Base-by-base conservation (phyloP, 1,284 basidiomycete species). In the Stygiomarasmius scandens region DNA sequence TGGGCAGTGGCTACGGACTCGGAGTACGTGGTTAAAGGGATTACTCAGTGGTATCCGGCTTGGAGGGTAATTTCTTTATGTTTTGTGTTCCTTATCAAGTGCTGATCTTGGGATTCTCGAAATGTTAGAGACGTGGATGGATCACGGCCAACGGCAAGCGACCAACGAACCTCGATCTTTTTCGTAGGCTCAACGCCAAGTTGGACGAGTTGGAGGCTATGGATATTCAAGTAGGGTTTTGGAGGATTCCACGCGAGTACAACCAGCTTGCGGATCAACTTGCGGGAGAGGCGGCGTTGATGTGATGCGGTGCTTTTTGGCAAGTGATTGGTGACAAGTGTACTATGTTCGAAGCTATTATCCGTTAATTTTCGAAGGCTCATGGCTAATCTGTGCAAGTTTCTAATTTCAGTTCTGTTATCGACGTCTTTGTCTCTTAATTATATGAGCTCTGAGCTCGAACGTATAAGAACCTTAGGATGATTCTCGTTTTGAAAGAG, bases 111-210 rank as follows among this genome's bases (percentile, higher is more conserved):
- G 29, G n/a, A n/a, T 14, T 41, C 16, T 41, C 8, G 4, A 16
- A 16, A 12, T n/a, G 11, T 8, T 19, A 41, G 6, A 41, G 38
- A 41, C 38, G 16, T 45, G 60, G 62, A 19, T 71, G 64, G 66
- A 63, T 62, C 10, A 66, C 55, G 1, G 52, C 53, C 19, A 23
- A 59, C 8, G 66, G 66, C 6, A 63, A 60, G 45, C 36, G 20
- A 3, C 67, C 67, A 0, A 47, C 58, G 22, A 71, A 72, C 58
- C 49, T 67, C 6, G 68, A 71, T 58, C 61, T 73, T 10, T 73
- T 71, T 52, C 9, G 53, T 49, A 60, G 55, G 25, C 61, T 73
- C n/a, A 66, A 73, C 46, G 54, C 57, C 24, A 29, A 29, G 12
- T 57, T 66, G 20, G 51, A 55, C 3, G 44, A 27, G 11, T 38